A percentile compares a stretch with the other conserved stretches of the same genome.
Evolutionary conservation across 1,284 basidiomycete genomes (phyloP).

Genomic region (Ceratobasidium papillatum): DNA sequence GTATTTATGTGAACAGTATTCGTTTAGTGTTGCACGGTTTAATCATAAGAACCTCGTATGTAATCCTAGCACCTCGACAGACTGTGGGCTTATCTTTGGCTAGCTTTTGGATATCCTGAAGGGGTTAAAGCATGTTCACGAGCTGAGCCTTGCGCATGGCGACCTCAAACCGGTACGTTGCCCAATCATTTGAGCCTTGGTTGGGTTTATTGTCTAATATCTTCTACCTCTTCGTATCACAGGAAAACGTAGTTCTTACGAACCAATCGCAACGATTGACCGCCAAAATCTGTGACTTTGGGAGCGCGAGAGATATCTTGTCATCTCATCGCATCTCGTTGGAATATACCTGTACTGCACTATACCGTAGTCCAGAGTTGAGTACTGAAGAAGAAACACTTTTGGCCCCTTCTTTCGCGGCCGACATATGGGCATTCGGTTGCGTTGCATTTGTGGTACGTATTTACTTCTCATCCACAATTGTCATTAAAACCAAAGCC

Average conservation of each 20-base stretch:
- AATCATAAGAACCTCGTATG: constrained; percentile 21
- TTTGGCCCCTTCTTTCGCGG: not conserved
- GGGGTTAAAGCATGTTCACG: constrained; percentile 15
- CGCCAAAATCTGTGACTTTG: constrained; percentile 31
- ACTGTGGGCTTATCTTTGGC: not conserved
- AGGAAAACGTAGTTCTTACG: constrained; percentile 21
- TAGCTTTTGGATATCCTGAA: constrained; percentile 3
- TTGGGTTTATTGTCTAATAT: not conserved
- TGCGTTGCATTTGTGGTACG: constrained; percentile 30
- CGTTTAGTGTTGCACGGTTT: constrained; percentile 19
- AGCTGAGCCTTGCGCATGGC: constrained; percentile 2
- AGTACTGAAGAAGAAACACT: not conserved
- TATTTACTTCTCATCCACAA: not conserved
- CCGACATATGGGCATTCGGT: constrained; percentile 34
- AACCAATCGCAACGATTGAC: not conserved
- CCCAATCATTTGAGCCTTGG: not conserved
- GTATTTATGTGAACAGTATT: not conserved
- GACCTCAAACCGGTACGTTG: constrained; percentile 23
- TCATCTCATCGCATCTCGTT: not conserved
- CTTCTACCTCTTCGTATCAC: not conserved
- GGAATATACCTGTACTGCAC: not conserved
- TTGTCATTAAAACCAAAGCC: not conserved
- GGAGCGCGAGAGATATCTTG: not conserved
- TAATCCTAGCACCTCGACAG: not conserved
- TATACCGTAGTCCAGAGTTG: constrained; percentile 29